phyloP scores from a whole-genome alignment of 495 filamentous ascomycete genomes.

The Penicillium daleae region DNA sequence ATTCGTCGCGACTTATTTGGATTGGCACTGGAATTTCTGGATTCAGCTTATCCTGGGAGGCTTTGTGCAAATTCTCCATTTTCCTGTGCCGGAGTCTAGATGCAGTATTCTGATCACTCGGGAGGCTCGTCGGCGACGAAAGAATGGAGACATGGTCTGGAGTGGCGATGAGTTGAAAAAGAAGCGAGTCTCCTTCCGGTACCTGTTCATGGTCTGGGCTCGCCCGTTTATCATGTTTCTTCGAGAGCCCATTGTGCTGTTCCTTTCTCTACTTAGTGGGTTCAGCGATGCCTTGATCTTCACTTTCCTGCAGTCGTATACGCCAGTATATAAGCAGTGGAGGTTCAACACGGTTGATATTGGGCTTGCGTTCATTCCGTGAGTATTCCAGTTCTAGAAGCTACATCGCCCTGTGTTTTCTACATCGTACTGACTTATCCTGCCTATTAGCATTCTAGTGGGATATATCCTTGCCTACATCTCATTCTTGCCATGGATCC shows the following conservation, averaged over 20 bases:
- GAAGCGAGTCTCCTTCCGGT: constrained; percentile 53
- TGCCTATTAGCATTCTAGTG: constrained; percentile 52
- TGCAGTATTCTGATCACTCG: constrained; percentile 68
- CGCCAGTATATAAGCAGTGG: constrained; percentile 69
- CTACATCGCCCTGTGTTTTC: no score
- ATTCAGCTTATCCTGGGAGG: constrained; percentile 78
- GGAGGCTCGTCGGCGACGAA: constrained; percentile 65
- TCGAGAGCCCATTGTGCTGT: constrained; percentile 75
- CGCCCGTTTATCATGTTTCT: constrained; percentile 81
- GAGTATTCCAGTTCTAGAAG: constrained; percentile 4
- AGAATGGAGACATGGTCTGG: constrained; percentile 59
- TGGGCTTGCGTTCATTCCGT: constrained; percentile 66
- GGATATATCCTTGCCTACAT: constrained; percentile 69
- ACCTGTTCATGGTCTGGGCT: constrained; percentile 64
- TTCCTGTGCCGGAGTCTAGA: constrained; percentile 69
- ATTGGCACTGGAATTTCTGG: constrained; percentile 82
- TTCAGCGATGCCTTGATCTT: constrained; percentile 84
- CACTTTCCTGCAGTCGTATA: constrained; percentile 73
- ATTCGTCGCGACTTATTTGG: constrained; percentile 65
- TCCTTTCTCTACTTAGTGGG: constrained; percentile 70
- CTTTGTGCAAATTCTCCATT: constrained; percentile 65
- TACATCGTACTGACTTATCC: background rate
- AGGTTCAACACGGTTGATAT: constrained; percentile 56
- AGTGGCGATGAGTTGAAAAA: constrained; percentile 65
- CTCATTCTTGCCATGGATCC: constrained; percentile 67